Percentiles rank a stretch among this genome's conserved stretches.
Evolutionary conservation across 805 yeast genomes (phyloP).

Genomic region (Limtongia smithiae): DNA sequence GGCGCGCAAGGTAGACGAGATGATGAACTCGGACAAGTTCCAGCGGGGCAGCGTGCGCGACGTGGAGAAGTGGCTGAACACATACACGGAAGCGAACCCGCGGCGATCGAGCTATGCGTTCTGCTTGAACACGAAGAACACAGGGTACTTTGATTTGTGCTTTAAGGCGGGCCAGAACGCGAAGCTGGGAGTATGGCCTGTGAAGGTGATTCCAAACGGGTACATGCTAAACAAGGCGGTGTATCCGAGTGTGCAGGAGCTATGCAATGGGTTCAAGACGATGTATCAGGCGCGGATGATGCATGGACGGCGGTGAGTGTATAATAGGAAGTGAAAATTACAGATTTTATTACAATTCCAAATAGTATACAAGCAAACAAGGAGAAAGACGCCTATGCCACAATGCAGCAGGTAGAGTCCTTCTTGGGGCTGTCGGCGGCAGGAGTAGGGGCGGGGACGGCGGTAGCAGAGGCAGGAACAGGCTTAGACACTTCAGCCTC

Average conservation of each 20-base stretch:
- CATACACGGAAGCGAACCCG: conserved; percentile 87
- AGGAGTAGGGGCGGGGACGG: no score
- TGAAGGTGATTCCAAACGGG: conserved; percentile 84
- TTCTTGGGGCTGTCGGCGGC: no score
- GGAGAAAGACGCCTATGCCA: no score
- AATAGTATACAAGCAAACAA: no score
- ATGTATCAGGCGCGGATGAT: conserved; percentile 29
- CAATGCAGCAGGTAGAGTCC: no score
- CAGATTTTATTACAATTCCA: no score
- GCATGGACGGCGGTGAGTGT: no score
- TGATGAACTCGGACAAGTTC: conserved; percentile 84
- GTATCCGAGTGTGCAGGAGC: conserved; percentile 82
- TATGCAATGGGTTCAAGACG: conserved; percentile 94
- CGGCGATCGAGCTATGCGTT: conserved; percentile 86
- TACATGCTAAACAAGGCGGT: conserved; percentile 64
- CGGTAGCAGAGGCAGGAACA: no score
- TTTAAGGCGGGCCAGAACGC: conserved; percentile 62
- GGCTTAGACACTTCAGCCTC: no score
- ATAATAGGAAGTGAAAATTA: no score
- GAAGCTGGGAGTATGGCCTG: conserved; percentile 76
- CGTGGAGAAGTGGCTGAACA: conserved; percentile 79
- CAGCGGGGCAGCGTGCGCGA: conserved; percentile 74
- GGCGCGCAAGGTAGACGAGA: conserved; percentile 76
- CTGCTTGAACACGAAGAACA: conserved; percentile 82
- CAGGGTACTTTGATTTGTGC: conserved; percentile 88